These are phyloP conservation scores for Nannochloropsis gaditana DNA, from an alignment of 108 stramenopile genomes.

Conservation along the genomic window DNA sequence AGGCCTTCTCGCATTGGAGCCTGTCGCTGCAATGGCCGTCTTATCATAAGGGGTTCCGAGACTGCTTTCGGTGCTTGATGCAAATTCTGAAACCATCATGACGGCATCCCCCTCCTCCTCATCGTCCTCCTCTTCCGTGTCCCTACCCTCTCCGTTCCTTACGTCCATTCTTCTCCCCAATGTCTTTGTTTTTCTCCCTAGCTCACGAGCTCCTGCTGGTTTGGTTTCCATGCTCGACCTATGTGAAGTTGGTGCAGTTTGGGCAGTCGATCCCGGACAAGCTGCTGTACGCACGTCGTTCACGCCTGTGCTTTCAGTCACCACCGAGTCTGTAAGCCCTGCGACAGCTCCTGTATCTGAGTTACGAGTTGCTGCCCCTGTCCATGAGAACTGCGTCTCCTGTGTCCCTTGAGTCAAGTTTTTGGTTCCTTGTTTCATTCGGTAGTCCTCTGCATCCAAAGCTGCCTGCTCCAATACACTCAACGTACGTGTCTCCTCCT, in stretches of 20 bases:
- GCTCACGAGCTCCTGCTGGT: no score
- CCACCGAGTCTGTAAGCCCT: no score
- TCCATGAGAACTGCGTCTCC: no score
- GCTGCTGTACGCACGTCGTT: no score
- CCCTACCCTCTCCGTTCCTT: background rate
- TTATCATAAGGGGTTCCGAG: background rate
- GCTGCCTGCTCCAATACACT: background rate
- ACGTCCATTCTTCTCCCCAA: background rate
- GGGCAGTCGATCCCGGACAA: no score
- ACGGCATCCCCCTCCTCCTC: conserved; percentile 27
- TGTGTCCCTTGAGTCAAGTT: no score
- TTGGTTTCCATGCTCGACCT: no score
- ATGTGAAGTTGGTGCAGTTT: no score
- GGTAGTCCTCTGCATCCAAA: background rate
- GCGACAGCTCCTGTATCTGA: no score
- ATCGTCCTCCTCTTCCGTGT: conserved; percentile 21
- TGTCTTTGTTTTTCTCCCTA: background rate
- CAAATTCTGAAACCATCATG: conserved; percentile 21
- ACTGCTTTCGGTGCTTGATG: background rate
- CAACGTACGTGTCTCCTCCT: conserved; percentile 4
- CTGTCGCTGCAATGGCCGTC: background rate
- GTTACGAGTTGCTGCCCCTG: no score
- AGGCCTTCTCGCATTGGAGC: background rate
- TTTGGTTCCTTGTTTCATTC: background rate
- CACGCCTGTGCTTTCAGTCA: no score